Evolutionary conservation across 2,329 filamentous ascomycete genomes (phyloP).

Genomic region (Penicillium olsonii): DNA sequence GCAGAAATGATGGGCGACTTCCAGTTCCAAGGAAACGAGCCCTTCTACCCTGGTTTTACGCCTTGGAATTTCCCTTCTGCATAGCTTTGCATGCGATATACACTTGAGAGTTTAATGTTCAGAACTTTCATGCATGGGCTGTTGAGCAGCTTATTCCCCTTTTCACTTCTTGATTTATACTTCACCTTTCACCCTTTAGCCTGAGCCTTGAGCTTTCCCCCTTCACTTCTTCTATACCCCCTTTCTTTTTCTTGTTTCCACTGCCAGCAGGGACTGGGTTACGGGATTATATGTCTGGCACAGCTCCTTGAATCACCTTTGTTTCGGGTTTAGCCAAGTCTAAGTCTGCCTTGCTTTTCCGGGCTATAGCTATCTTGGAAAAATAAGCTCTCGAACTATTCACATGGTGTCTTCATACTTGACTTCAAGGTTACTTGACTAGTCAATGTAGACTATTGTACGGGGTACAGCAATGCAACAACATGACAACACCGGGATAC

Average conservation of each 20-base stretch:
- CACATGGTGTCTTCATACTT: no score
- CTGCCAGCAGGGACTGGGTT: neutral
- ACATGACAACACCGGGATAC: no score
- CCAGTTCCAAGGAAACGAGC: constrained; percentile 25
- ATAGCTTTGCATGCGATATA: constrained; percentile 2
- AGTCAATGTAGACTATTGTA: no score
- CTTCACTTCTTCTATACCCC: constrained; percentile 7
- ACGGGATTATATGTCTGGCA: constrained; percentile 8
- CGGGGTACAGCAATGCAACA: no score
- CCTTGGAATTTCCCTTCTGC: constrained; percentile 22
- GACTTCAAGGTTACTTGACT: no score
- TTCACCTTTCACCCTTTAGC: no score
- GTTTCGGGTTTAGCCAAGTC: constrained; percentile 7
- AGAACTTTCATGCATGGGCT: constrained; percentile 16
- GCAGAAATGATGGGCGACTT: constrained; percentile 29
- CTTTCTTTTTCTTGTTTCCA: neutral
- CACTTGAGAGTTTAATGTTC: neutral
- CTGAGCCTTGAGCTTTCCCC: no score
- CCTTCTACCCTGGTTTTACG: constrained; percentile 21
- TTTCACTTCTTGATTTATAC: constrained; percentile 17
- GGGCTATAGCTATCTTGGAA: constrained; percentile 13
- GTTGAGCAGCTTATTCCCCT: constrained; percentile 12
- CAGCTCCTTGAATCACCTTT: constrained; percentile 6
- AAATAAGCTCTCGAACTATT: constrained; percentile 7
- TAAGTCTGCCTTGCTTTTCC: neutral